Evolutionary conservation across 768 basidiomycete species (phyloP), one percentile per base, ranked within the genome.

Genomic region (Tylopilus sp.): DNA sequence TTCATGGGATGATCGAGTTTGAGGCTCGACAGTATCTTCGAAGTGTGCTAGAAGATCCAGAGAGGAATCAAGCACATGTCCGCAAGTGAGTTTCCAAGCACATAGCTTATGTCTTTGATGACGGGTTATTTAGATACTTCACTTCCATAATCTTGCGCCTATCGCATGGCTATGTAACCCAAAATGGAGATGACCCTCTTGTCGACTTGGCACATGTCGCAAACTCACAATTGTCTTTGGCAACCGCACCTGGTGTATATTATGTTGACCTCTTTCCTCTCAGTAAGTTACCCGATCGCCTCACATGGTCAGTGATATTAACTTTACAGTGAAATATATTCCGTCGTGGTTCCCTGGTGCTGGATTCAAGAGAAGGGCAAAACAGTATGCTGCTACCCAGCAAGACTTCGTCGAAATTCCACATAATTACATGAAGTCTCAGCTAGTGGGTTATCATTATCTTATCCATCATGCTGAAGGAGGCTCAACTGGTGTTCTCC

Each of bases 111-210:
- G 8, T 14, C 29, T 0, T 45, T 16, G 19, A 22, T 22, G 31
- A 45, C 3, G 16, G 7, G 31, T 16, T 11, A 13, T 28, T 2
- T 46, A 45, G 54, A 34, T 10, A 51, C 9, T 51, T 46, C 31
- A 51, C 26, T 22, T 56, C 72, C 2, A 59, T 72, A 11, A 65
- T 71, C 12, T 64, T 77, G 29, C 69, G 67, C 36, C 60, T 74
- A 17, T 67, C 68, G 0, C 77, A 78, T 53, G 77, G 78, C 0
- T 74, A 76, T 49, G 63, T 72, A 8, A 67, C 73, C 17, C 50
- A 62, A 45, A 46, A 63, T 3, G 67, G 65, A 19, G 59, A 76
- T 12, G 77, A 79, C 31, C 69, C 66, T 42, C 72, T 75, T 45
- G 60, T 76, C 38, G 52, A 53, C 4, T 48, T 71, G 13, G 71